phyloP scores from a whole-genome alignment of 352 stramenopile species.

The Pythium periplocum region DNA sequence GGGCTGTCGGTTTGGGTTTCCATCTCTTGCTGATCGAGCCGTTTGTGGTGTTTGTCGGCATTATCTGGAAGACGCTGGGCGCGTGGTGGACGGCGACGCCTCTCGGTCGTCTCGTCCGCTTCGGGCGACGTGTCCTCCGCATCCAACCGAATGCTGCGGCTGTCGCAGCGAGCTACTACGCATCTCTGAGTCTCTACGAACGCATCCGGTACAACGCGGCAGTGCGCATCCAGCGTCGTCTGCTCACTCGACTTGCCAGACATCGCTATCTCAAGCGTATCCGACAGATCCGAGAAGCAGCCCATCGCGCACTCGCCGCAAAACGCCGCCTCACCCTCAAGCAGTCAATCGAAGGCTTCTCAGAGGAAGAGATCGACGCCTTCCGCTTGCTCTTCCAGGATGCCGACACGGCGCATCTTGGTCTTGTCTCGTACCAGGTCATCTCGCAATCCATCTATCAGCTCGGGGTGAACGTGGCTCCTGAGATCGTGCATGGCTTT shows the following conservation, averaged over 20 bases:
- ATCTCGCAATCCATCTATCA: conserved; percentile 74
- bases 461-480: conserved; percentile 51
- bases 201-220: conserved; percentile 62
- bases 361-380: conserved; percentile 52
- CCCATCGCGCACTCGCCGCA: conserved; percentile 30
- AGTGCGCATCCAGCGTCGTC: conserved; percentile 54
- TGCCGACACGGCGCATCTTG: conserved; percentile 53
- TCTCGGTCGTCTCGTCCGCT: conserved; percentile 33
- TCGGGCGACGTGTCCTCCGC: conserved; percentile 38
- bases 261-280: conserved; percentile 43
- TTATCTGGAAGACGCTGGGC: conserved; percentile 46
- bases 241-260: conserved; percentile 49
- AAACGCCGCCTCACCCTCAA: conserved; percentile 36
- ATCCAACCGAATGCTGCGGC: conserved; percentile 33
- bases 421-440: conserved; percentile 56
- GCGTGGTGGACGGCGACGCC: conserved; percentile 50
- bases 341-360: conserved; percentile 56
- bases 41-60: conserved; percentile 34
- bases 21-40: conserved; percentile 53
- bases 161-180: conserved; percentile 24
- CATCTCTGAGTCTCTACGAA: conserved; percentile 61
- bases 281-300: conserved; percentile 33
- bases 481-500: conserved; percentile 38
- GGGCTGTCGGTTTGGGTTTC: conserved; percentile 35
- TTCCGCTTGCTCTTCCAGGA: conserved; percentile 63